These are phyloP conservation scores for Enterocytospora artemiae DNA, from an alignment of 371 early-diverging fungal genomes.

Conservation along the genomic window DNA sequence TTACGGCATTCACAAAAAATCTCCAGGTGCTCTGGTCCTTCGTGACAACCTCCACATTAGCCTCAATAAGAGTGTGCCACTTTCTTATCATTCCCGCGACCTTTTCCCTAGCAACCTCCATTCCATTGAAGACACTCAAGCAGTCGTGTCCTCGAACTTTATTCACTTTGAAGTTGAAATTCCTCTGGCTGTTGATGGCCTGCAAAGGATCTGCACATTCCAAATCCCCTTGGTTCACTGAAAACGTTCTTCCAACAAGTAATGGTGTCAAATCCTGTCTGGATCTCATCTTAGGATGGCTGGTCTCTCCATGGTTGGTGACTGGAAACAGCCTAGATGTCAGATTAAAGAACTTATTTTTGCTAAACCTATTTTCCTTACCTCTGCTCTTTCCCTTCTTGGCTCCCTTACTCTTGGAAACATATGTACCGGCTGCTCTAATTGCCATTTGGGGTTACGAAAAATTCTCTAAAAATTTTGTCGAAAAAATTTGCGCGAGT, in stretches of 20 bases:
- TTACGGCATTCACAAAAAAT: constrained; percentile 90
- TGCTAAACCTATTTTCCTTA: constrained; percentile 44
- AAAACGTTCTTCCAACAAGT: constrained; percentile 87
- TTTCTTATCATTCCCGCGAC: constrained; percentile 96
- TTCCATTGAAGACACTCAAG: constrained; percentile 97
- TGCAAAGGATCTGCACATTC: constrained; percentile 64
- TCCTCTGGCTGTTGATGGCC: constrained; percentile 83
- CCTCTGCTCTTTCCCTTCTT: constrained; percentile 49
- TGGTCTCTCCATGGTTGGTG: constrained; percentile 42
- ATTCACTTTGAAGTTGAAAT: constrained; percentile 89
- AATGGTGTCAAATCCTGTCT: constrained; percentile 39
- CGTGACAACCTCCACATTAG: constrained; percentile 92
- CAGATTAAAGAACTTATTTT: constrained; percentile 55
- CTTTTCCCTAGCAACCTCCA: constrained; percentile 98
- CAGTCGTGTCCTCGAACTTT: constrained; percentile 93
- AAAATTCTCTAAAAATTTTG: neutral
- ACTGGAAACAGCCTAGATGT: constrained; percentile 34
- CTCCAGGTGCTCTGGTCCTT: constrained; percentile 97
- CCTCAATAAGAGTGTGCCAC: constrained; percentile 98
- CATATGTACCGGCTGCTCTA: constrained; percentile 40
- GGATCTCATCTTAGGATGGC: constrained; percentile 37
- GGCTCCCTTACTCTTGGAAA: constrained; percentile 30
- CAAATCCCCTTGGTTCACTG: constrained; percentile 90
- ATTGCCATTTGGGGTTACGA: constrained; percentile 31
- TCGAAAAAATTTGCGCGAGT: too few relatives aligned